Evolutionary conservation across 352 stramenopile species (phyloP), one percentile per base, ranked within the genome.

Genomic region (Pythium aquatile): DNA sequence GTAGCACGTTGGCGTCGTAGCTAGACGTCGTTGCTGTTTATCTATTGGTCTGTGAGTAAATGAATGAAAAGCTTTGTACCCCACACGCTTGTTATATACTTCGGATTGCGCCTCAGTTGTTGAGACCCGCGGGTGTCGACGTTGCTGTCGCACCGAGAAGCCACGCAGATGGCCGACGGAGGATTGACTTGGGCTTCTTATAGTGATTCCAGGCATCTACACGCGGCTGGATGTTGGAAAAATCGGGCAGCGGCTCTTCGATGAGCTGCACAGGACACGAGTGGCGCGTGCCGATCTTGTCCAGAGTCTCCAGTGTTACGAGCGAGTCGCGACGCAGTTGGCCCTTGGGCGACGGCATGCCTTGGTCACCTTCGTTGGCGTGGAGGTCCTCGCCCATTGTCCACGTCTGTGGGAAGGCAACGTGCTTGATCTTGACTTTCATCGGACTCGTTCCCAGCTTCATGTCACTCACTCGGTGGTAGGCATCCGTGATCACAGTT

Each of bases 201-300:
- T 79, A 71, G 63, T 79, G 74, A 57, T 88, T 88, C 69, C 86
- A 83, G 55, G 74, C 81, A 65, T 88, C 79, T 24, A 88, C 79
- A 29, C 76, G 76, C 30, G 78, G 70, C 37, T 66, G 73, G 8
- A 90, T 69, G 28, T 72, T 68, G 13, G 79, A 89, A 49, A 88
- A 89, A 52, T 85, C 78, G 5, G 75, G 73, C 28, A 77, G 67
- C n/a, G 76, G 67, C 46, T 85, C 76, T 24, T 84, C 70, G 37
- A 92, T 73, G 46, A 90, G 58, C 35, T 89, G 83, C 58, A 92
- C 78, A 26, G 81, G 83, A 58, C 80, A 90, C 10, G 81, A 78
- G 37, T 79, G 78, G 66, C 83, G 77, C 28, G 83, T 90, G 63
- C 83, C 83, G 44, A 92, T 90, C 61, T 85, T 87, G 68, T 92